These are phyloP conservation scores for Olyra latifolia DNA, from an alignment of 176 grass and related monocot genomes.

Conservation along the genomic window DNA sequence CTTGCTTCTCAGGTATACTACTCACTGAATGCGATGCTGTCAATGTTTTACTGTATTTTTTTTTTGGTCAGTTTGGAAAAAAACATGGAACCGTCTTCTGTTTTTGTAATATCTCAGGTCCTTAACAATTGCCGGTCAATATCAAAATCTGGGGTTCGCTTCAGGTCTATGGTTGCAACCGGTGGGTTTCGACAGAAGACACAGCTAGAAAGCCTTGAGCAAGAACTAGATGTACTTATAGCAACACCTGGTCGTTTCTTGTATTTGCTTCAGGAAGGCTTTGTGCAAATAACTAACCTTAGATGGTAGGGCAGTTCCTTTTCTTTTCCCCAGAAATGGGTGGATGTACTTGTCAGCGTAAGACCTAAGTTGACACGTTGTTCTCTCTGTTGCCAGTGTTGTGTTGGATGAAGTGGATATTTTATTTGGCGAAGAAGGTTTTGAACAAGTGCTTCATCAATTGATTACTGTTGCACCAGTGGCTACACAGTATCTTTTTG, in stretches of 20 bases:
- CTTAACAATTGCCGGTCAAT: slow-evolving; percentile 80
- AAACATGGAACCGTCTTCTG: not conserved
- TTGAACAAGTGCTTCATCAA: slow-evolving; percentile 82
- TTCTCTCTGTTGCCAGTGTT: slow-evolving; percentile 48
- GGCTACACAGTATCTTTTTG: slow-evolving; percentile 87
- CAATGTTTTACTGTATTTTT: not conserved
- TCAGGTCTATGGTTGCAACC: slow-evolving; percentile 91
- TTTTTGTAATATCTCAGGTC: slow-evolving; percentile 46
- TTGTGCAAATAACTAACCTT: slow-evolving; percentile 74
- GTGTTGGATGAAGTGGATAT: slow-evolving; percentile 96
- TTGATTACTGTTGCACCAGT: slow-evolving; percentile 73
- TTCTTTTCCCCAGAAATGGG: not conserved
- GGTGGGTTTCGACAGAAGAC: slow-evolving; percentile 91
- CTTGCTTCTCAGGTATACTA: slow-evolving; percentile 76
- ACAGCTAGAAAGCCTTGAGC: slow-evolving; percentile 78
- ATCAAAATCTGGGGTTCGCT: slow-evolving; percentile 76
- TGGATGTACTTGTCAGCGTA: not conserved
- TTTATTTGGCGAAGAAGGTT: slow-evolving; percentile 83
- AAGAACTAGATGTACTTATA: slow-evolving; percentile 87
- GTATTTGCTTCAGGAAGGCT: slow-evolving; percentile 79
- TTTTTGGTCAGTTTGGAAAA: not conserved
- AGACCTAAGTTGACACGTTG: not conserved
- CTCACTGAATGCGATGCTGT: not conserved
- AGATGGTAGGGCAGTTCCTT: slow-evolving; percentile 57
- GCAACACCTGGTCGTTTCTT: slow-evolving; percentile 88